phyloP scores from a whole-genome alignment of 148 eudicot species.

The Nepenthes gracilis region DNA sequence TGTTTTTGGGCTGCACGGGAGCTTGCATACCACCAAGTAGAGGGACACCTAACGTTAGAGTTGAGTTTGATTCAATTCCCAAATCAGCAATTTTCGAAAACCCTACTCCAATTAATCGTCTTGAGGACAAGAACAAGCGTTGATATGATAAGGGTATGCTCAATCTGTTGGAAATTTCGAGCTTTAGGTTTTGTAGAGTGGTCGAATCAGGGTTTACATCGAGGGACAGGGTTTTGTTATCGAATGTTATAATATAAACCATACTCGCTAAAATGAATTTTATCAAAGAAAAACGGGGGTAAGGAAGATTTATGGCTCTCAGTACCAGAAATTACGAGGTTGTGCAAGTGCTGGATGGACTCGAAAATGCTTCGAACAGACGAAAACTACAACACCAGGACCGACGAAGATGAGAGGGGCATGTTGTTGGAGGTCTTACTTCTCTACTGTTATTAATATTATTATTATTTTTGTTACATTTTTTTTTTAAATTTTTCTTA shows the following conservation, averaged over 20 bases:
- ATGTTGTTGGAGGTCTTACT: too few relatives aligned
- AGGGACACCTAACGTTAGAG: conserved; percentile 35
- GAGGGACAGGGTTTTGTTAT: conserved; percentile 42
- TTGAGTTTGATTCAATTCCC: conserved; percentile 36
- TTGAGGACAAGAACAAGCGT: conserved; percentile 40
- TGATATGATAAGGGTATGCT: conserved; percentile 34
- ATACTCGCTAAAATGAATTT: conserved; percentile 11
- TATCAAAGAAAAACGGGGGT: background rate
- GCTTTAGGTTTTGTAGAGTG: conserved; percentile 31
- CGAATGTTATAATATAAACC: conserved; percentile 42
- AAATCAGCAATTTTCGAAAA: conserved; percentile 20
- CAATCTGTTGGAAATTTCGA: conserved; percentile 19
- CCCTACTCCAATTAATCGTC: conserved; percentile 21
- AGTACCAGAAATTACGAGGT: background rate
- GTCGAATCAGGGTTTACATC: conserved; percentile 43
- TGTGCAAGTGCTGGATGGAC: too few relatives aligned
- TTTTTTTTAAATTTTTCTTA: too few relatives aligned
- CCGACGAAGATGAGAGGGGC: too few relatives aligned
- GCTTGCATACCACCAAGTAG: conserved; percentile 74
- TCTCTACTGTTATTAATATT: too few relatives aligned
- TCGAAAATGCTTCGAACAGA: too few relatives aligned
- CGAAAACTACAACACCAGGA: too few relatives aligned
- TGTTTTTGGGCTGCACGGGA: conserved; percentile 44
- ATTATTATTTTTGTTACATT: too few relatives aligned
- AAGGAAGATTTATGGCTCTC: background rate